A percentile compares a stretch with the other conserved stretches of the same genome.
Conservation (phyloP, 2,329 filamentous ascomycete species). For the Hortaea sp. region DNA sequence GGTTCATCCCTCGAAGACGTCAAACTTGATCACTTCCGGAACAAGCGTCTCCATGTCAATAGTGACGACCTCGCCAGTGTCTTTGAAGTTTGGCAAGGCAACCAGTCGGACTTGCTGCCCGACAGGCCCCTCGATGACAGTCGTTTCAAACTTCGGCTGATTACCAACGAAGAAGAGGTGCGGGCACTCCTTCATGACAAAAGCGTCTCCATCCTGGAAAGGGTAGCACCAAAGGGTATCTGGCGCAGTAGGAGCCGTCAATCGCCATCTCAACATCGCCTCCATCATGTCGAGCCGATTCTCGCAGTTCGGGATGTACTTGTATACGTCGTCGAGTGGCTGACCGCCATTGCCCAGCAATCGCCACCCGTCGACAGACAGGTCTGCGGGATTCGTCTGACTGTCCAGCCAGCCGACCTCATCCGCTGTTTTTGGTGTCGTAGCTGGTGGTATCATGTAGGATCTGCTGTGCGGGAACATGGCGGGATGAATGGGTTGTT, state of each 20-base stretch:
- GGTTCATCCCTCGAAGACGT: constrained; percentile 21
- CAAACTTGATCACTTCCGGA: constrained; percentile 57
- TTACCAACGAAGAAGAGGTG: constrained; percentile 73
- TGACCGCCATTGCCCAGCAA: constrained; percentile 82
- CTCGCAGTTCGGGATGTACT: constrained; percentile 62
- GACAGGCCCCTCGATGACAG: constrained; percentile 40
- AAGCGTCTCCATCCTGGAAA: constrained; percentile 87
- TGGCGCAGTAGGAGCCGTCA: constrained; percentile 83
- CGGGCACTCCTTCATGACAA: constrained; percentile 74
- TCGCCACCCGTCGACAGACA: constrained; percentile 80
- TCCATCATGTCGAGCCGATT: constrained; percentile 84
- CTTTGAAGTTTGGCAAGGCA: constrained; percentile 71
- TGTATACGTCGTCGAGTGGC: constrained; percentile 86
- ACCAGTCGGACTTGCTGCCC: constrained; percentile 67
- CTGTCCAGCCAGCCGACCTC: constrained; percentile 70
- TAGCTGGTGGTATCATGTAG: constrained; percentile 46
- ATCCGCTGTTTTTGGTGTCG: not conserved
- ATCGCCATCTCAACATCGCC: constrained; percentile 83
- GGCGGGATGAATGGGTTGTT: constrained; percentile 85
- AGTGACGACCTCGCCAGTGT: constrained; percentile 69
- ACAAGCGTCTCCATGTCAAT: constrained; percentile 80
- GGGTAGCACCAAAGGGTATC: constrained; percentile 96
- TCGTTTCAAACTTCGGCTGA: constrained; percentile 52
- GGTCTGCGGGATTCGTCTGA: constrained; percentile 89
- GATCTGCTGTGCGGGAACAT: constrained; percentile 71